Percentiles rank a stretch among this genome's conserved stretches.
phyloP scores from a whole-genome alignment of 345 rosid species.

The Lagerstroemia speciosa region DNA sequence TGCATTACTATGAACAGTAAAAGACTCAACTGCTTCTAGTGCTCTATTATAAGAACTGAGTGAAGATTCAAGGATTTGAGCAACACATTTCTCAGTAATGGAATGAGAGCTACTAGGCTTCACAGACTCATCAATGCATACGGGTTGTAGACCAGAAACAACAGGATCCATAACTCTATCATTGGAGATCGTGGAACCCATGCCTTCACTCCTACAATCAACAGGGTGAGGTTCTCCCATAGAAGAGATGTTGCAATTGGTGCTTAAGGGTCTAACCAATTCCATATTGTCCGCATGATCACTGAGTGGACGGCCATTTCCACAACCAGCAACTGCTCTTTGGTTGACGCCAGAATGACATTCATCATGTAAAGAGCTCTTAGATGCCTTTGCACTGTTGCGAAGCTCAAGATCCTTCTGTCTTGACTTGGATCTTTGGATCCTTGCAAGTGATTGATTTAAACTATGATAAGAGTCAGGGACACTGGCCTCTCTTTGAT shows the following conservation, averaged over 20 bases:
- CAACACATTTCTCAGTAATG: not conserved
- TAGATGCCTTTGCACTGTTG: conserved; percentile 47
- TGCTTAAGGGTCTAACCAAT: too few species aligned
- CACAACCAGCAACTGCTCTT: conserved; percentile 18
- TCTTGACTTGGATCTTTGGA: conserved; percentile 73
- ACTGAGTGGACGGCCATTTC: conserved; percentile 32
- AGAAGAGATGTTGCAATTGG: too few species aligned
- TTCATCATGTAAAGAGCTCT: conserved; percentile 19
- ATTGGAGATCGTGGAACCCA: too few species aligned
- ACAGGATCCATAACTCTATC: too few species aligned
- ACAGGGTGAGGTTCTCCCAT: too few species aligned
- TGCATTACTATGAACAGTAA: not conserved
- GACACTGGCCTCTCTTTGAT: conserved; percentile 25
- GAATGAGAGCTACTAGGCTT: not conserved
- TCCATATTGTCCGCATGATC: conserved; percentile 22
- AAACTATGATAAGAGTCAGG: conserved; percentile 25
- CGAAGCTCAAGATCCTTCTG: conserved; percentile 61
- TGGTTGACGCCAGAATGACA: conserved; percentile 18
- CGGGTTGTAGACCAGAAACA: not conserved
- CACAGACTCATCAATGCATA: not conserved
- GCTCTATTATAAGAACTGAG: not conserved
- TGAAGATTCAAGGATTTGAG: not conserved
- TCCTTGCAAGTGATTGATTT: conserved; percentile 41
- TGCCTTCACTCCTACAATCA: too few species aligned
- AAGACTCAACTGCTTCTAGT: not conserved